Base-by-base conservation (phyloP, 2,329 filamentous ascomycete species). In the Botryotinia calthae region DNA sequence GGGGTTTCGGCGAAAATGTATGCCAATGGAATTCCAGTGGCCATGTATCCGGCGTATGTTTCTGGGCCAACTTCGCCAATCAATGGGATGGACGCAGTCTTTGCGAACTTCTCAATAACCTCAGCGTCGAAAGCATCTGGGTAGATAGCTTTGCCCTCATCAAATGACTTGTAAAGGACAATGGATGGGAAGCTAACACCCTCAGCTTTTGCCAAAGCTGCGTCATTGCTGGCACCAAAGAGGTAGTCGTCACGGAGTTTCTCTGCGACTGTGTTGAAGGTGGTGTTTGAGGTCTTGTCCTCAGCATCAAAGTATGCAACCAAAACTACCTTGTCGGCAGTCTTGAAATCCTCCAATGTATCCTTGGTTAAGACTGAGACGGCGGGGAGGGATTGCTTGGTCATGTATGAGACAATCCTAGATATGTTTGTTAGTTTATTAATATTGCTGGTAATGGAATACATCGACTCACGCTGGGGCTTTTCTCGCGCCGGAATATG, bases 61-160 rank as follows among this genome's bases (percentile, higher is more conserved):
- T 98, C 96, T 75, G 96, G 96, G 79, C 95, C 95, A 79, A 99
- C 92, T 86, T 98, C 96, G 76, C 96, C 96, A 77, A 99, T 91
- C 80, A 99, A 87, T 76, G 96, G 96, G 74, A 93, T 97, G 78
- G 95, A 90, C 74, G 94, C 87, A 66, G 89, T 90, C 87, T 94
- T 95, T 83, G 93, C 90, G 85, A 97, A 99, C 78, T 87, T 87
- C 81, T 90, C 88, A 80, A 99, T 94, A 70, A 89, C 89, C 75
- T 95, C 93, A 74, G 87, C 88, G 59, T 94, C 92, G 80, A 98
- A 95, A 83, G 93, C 91, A 78, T 94, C 92, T 31, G 88, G 86
- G 86, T 93, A 97, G 79, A 91, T 86, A 79, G 90, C 89, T 89
- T 97, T 98, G 86, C 95, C 94, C 86, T 98, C 95, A 81, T 99